A percentile compares a stretch with the other conserved stretches of the same genome.
Evolutionary conservation across 2,329 filamentous ascomycete genomes (phyloP).

Genomic region (Biscogniauxia marginata): DNA sequence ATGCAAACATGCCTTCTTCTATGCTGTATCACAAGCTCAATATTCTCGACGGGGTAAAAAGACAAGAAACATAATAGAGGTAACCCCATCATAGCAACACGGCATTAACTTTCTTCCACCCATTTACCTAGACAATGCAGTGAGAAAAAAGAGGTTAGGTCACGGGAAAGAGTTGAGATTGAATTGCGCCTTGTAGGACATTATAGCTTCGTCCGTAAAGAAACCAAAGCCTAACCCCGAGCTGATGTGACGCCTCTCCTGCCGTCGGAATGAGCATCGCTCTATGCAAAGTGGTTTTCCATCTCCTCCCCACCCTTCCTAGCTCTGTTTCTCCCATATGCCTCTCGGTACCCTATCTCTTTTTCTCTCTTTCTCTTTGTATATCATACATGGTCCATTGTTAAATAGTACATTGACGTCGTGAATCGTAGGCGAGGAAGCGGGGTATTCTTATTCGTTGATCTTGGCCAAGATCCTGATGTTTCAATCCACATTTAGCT

Average conservation of each 20-base stretch:
- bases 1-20: too few species aligned
- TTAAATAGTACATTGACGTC: constrained; percentile 28
- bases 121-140: neutral
- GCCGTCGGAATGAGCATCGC: neutral
- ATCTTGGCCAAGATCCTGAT: constrained; percentile 94
- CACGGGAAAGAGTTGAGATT: constrained; percentile 7
- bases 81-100: too few species aligned
- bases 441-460: constrained; percentile 71
- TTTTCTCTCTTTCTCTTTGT: constrained; percentile 11
- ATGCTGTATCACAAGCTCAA: too few species aligned
- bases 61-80: too few species aligned
- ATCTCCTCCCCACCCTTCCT: neutral
- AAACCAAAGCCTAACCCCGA: neutral
- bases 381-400: constrained; percentile 24
- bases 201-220: neutral
- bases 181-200: constrained; percentile 2
- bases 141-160: neutral
- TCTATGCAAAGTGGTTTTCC: neutral
- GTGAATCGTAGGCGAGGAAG: constrained; percentile 15
- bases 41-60: too few species aligned
- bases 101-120: too few species aligned
- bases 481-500: constrained; percentile 18
- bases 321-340: constrained; percentile 20
- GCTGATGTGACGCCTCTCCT: neutral
- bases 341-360: neutral